Percentiles rank a stretch among this genome's conserved stretches.
Evolutionary conservation across 116 monocot species (phyloP).

Genomic region (Thalassia testudinum): DNA sequence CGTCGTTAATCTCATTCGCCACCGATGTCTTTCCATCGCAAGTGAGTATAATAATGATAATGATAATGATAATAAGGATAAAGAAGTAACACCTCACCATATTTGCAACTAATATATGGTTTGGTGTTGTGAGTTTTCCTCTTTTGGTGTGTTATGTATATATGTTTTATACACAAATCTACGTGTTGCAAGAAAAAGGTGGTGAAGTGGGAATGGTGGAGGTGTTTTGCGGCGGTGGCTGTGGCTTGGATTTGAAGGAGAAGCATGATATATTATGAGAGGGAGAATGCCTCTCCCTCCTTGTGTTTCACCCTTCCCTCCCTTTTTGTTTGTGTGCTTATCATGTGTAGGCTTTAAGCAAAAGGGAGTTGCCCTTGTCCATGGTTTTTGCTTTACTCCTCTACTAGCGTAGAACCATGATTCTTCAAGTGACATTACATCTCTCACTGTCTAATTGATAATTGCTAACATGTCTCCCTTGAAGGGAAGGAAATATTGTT

Average conservation of each 20-base stretch:
- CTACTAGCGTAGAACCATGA: neutral
- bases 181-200: neutral
- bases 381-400: slow-evolving; percentile 27
- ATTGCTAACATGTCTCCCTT: no score
- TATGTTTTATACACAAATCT: slow-evolving; percentile 13
- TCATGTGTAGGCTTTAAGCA: slow-evolving; percentile 28
- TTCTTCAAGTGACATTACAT: no score
- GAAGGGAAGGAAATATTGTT: no score
- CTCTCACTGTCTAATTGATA: no score
- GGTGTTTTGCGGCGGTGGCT: neutral
- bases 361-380: slow-evolving; percentile 9
- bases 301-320: neutral
- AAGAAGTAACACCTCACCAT: slow-evolving; percentile 1
- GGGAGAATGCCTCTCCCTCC: neutral
- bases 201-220: neutral
- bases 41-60: slow-evolving; percentile 5
- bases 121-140: slow-evolving; percentile 8
- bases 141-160: neutral
- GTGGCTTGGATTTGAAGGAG: slow-evolving; percentile 37
- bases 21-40: no score
- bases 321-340: no score
- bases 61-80: slow-evolving; percentile 2
- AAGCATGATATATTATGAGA: slow-evolving; percentile 3
- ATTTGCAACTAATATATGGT: neutral
- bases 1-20: neutral